These are phyloP conservation scores for Dictyostelium discoideum DNA, from an alignment of 78 protist species.

Conservation along the genomic window DNA sequence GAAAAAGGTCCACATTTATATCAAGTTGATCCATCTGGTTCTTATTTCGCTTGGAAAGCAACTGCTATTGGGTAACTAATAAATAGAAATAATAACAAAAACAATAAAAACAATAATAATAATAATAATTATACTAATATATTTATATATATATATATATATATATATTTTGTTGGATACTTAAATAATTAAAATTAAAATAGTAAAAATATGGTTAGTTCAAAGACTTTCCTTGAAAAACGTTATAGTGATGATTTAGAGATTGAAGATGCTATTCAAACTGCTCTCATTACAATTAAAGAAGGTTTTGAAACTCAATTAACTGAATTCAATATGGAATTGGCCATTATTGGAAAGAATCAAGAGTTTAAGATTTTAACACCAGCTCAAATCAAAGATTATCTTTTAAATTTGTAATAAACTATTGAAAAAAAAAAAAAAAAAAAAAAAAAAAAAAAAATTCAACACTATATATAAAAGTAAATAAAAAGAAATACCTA, in stretches of 20 bases:
- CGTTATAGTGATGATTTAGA: conserved; percentile 96
- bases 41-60: conserved; percentile 99
- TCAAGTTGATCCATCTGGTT: conserved; percentile 97
- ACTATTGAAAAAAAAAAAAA: background rate
- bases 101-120: background rate
- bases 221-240: conserved; percentile 98
- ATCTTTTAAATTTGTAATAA: conserved; percentile 86
- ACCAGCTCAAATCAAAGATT: conserved; percentile 91
- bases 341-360: conserved; percentile 90
- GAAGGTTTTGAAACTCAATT: conserved; percentile 91
- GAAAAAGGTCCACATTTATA: conserved; percentile 96
- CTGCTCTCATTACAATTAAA: conserved; percentile 97
- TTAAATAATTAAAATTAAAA: background rate
- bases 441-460: background rate
- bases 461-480: background rate
- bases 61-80: conserved; percentile 96
- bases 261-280: conserved; percentile 99
- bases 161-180: background rate
- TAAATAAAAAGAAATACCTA: background rate
- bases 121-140: background rate
- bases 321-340: conserved; percentile 95
- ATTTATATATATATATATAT: background rate
- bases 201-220: conserved; percentile 91
- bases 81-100: no score
- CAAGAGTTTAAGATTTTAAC: conserved; percentile 76